Evolutionary conservation across 2,329 filamentous ascomycete species (phyloP).

Genomic region (Exophiala bonariae): DNA sequence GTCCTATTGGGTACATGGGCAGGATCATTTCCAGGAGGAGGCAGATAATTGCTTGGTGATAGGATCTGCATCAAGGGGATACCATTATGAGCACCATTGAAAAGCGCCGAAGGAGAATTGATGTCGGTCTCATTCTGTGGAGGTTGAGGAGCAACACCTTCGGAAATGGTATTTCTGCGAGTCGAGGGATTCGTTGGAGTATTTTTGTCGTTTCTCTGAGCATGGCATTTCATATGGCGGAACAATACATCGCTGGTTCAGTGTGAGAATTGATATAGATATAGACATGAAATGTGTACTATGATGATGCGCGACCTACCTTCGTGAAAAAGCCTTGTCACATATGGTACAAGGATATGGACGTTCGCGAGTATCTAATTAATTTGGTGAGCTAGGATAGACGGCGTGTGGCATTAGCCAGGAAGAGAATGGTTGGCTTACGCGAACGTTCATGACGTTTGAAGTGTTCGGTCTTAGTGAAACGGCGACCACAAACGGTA

Average conservation of each 20-base stretch:
- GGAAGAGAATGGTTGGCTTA: conserved; percentile 35
- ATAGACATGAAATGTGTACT: too few species aligned
- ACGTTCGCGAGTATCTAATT: conserved; percentile 53
- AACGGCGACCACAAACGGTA: conserved; percentile 53
- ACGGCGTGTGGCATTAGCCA: conserved; percentile 1
- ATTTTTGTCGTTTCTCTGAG: conserved; percentile 39
- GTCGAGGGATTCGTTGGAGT: conserved; percentile 31
- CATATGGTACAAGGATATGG: conserved; percentile 56
- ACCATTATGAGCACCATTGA: conserved; percentile 11
- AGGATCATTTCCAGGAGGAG: conserved; percentile 10
- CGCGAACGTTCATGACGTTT: conserved; percentile 57
- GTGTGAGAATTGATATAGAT: conserved; percentile 18
- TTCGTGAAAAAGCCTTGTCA: conserved; percentile 56
- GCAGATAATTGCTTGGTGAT: conserved; percentile 20
- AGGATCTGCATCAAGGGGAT: conserved; percentile 26
- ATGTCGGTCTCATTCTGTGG: conserved; percentile 28
- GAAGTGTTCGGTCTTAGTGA: conserved; percentile 58
- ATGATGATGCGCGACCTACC: conserved; percentile 35
- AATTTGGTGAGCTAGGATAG: conserved; percentile 13
- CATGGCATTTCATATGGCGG: conserved; percentile 53
- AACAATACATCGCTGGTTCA: conserved; percentile 48
- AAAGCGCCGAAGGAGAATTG: conserved; percentile 28
- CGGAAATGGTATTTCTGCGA: conserved; percentile 31
- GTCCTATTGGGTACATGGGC: conserved; percentile 6
- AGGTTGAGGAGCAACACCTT: conserved; percentile 23